Percentiles rank a stretch among this genome's conserved stretches.
These are phyloP conservation scores for Pyrenophora teres DNA, from an alignment of 2,329 filamentous ascomycete genomes.

Conservation along the genomic window DNA sequence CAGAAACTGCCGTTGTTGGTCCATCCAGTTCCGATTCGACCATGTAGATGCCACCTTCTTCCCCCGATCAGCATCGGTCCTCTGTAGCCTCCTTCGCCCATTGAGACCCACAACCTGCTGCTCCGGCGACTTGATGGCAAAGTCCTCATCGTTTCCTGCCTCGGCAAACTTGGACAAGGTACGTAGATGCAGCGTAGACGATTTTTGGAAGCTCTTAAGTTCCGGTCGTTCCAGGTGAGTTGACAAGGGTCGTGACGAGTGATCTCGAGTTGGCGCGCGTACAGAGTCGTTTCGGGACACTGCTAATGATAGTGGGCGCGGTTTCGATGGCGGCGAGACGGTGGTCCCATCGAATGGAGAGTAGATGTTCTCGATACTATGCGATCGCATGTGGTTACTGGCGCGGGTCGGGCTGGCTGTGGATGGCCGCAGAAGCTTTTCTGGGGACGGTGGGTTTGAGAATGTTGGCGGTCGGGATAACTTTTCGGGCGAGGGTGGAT, in stretches of 20 bases:
- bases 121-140: constrained; percentile 74
- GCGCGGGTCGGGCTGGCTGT: constrained; percentile 22
- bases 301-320: constrained; percentile 49
- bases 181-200: constrained; percentile 85
- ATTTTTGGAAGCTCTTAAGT: constrained; percentile 80
- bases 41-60: constrained; percentile 65
- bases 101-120: constrained; percentile 88
- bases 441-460: constrained; percentile 18
- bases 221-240: constrained; percentile 57
- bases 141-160: constrained; percentile 75
- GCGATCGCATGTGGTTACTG: constrained; percentile 39
- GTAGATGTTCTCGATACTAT: constrained; percentile 49
- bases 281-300: constrained; percentile 47
- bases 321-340: constrained; percentile 49
- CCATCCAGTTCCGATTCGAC: constrained; percentile 95
- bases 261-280: constrained; percentile 43
- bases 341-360: constrained; percentile 53
- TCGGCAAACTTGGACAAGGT: constrained; percentile 84
- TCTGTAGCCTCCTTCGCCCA: constrained; percentile 81
- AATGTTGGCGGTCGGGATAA: constrained; percentile 19
- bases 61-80: constrained; percentile 59
- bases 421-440: constrained; percentile 29
- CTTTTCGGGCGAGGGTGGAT: constrained; percentile 27
- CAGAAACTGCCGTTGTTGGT: constrained; percentile 93
- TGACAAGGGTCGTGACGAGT: constrained; percentile 36